Evolutionary conservation across 768 basidiomycete genomes (phyloP).

Genomic region (Amanita subjunquillea): DNA sequence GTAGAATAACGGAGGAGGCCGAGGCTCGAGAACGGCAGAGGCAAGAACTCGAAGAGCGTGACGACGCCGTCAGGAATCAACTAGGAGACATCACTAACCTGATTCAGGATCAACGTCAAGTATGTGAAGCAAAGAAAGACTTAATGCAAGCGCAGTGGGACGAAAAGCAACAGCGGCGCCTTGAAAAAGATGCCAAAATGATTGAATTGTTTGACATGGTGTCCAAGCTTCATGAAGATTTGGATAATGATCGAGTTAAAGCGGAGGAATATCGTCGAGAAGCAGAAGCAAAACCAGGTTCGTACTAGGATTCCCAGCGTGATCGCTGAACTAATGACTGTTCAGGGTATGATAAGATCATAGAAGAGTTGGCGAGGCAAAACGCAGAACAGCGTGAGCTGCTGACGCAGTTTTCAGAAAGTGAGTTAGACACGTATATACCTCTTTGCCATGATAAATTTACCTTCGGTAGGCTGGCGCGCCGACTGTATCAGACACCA

Average conservation of each 20-base stretch:
- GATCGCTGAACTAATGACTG: constrained; percentile 7
- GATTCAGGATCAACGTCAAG: constrained; percentile 56
- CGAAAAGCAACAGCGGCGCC: constrained; percentile 48
- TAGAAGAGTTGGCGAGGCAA: constrained; percentile 49
- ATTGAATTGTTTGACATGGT: constrained; percentile 54
- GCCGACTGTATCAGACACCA: constrained; percentile 57
- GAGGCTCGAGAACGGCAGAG: constrained; percentile 54
- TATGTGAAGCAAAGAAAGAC: constrained; percentile 48
- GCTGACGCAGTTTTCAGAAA: constrained; percentile 42
- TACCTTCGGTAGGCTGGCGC: constrained; percentile 45
- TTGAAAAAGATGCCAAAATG: constrained; percentile 47
- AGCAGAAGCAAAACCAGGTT: constrained; percentile 48
- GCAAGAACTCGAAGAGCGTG: constrained; percentile 45
- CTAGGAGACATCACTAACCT: constrained; percentile 64
- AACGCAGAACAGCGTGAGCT: constrained; percentile 50
- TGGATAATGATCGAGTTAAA: constrained; percentile 37
- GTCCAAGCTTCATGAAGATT: constrained; percentile 43
- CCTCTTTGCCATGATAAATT: neutral
- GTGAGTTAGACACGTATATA: constrained; percentile 26
- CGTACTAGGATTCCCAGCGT: constrained; percentile 12
- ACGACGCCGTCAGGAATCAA: constrained; percentile 49
- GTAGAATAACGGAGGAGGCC: constrained; percentile 46
- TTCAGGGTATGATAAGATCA: constrained; percentile 47
- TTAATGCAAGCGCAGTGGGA: constrained; percentile 52
- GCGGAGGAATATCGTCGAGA: constrained; percentile 44